Base-by-base conservation (phyloP, 208 protist species). In the Trypanosoma caninum region DNA sequence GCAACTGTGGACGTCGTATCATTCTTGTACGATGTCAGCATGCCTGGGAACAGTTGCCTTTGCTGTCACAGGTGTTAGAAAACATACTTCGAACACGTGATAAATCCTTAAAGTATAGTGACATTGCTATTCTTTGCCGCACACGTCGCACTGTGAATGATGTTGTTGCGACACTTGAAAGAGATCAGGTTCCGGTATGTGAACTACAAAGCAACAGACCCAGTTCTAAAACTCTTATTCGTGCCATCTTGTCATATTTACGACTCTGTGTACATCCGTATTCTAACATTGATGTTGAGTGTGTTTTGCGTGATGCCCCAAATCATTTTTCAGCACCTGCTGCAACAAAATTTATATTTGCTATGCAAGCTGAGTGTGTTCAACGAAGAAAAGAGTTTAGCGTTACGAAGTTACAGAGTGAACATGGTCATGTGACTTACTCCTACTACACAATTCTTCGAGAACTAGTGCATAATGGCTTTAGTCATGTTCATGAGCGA, bases 71-170 rank as follows among this genome's bases (percentile, higher is more conserved):
- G 11, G 62, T 85, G 14, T 48, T 88, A 2, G 78, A 88, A 47
- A 48, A 81, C 22, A 30, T 74, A 1, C 34, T 87, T 47, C 80
- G 80, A 13, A 57, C 47, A 34, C 74, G 83, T 7, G 67, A 82
- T 44, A 34, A 38, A 2, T 31, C 42, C 5, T 37, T 86, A 37
- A 22, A 44, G 14, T 90, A 87, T 63, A 76, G 72, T 30, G 79
- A 84, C 55, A 84, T 94, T 41, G 87, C 84, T n/a, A 73, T 94
- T 30, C 69, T 94, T 11, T 94, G 87, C 50, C 87, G 87, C n/a
- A 81, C 82, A 3, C 74, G 78, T 11, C 54, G 68, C 0, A 65
- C 70, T 3, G 87, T 88, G 55, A 50, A 66, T 18, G 56, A 74
- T 8, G 68, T 69, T 35, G 46, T 72, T 22, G 48, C 74, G 11